Evolutionary conservation across 768 basidiomycete species (phyloP).

Genomic region (Boletus barrowsii): DNA sequence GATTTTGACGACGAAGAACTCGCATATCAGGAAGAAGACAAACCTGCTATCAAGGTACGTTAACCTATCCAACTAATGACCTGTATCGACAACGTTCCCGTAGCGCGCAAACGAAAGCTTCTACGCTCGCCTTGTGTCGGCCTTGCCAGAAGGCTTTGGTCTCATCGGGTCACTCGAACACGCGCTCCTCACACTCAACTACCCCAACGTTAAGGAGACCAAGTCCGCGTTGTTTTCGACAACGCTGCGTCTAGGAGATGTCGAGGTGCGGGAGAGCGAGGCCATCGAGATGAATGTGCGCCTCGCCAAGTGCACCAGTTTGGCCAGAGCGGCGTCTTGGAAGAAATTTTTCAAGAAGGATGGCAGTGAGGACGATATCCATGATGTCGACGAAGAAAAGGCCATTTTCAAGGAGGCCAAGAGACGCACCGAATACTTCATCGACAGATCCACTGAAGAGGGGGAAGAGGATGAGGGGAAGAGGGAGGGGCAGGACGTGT

Average conservation of each 20-base stretch:
- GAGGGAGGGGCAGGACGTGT: slow-evolving; percentile 4
- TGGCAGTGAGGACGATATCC: slow-evolving; percentile 25
- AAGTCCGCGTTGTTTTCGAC: slow-evolving; percentile 67
- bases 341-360: slow-evolving; percentile 51
- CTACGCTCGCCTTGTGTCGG: slow-evolving; percentile 45
- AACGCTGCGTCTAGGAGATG: slow-evolving; percentile 76
- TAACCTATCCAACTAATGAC: background rate
- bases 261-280: slow-evolving; percentile 60
- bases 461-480: slow-evolving; percentile 25
- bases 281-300: slow-evolving; percentile 73
- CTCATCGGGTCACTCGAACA: slow-evolving; percentile 30
- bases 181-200: slow-evolving; percentile 26
- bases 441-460: slow-evolving; percentile 45
- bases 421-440: slow-evolving; percentile 53
- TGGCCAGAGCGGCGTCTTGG: slow-evolving; percentile 67
- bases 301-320: slow-evolving; percentile 75
- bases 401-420: slow-evolving; percentile 39
- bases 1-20: slow-evolving; percentile 80
- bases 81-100: background rate
- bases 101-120: slow-evolving; percentile 78
- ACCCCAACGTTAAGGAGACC: slow-evolving; percentile 62
- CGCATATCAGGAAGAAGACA: slow-evolving; percentile 62
- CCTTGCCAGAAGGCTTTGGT: slow-evolving; percentile 31
- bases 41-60: slow-evolving; percentile 71
- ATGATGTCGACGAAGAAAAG: slow-evolving; percentile 26